Evolutionary conservation across 2,329 filamentous ascomycete genomes (phyloP), one percentile per base, ranked within the genome.

Genomic region (Coniochaeta sp.): DNA sequence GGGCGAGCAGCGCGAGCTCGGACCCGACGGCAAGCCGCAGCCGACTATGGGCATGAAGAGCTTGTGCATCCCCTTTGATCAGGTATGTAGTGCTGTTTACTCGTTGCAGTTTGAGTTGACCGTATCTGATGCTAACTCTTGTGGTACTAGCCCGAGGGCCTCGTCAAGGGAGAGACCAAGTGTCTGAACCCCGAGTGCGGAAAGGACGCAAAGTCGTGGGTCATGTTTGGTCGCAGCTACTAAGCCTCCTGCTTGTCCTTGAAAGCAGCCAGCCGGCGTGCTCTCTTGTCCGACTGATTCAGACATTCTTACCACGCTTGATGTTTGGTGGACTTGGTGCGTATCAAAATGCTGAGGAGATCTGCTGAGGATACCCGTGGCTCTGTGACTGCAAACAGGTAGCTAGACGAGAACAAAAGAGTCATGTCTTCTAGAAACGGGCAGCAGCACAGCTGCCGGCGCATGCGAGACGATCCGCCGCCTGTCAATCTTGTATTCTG

Each of bases 171-270:
- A 57, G 88, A 90, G 77, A 96, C 91, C 61, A 93, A 95, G 77
- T 99, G 95, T 73, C 81, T 93, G 68, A 97, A 90, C 81, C 93
- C 93, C 47, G 89, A 93, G 70, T 98, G 93, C 77, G 79, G 80
- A 62, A 81, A 80, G 64, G 77, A 86, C 57, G 93, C 93, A 19
- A 86, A 93, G 80, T 84, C 88, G 70, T 98, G 91, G 89, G 90
- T 90, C 74, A 89, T 97, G 87, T 98, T 97, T 75, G 93, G 93
- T 69, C 82, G 89, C 77, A 89, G 82, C 71, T 86, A 86, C 71
- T 86, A 57, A 24, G 12, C 44, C 7, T 5, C 26, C 17, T 9
- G 24, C 19, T 47, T 17, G 9, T 22, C 12, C 24, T 17, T 16
- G 47, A 2, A 17, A 7, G 4, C 17, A 52, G 47, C 47, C 24